phyloP scores from a whole-genome alignment of 768 basidiomycete genomes.

The Heimioporus sp. region DNA sequence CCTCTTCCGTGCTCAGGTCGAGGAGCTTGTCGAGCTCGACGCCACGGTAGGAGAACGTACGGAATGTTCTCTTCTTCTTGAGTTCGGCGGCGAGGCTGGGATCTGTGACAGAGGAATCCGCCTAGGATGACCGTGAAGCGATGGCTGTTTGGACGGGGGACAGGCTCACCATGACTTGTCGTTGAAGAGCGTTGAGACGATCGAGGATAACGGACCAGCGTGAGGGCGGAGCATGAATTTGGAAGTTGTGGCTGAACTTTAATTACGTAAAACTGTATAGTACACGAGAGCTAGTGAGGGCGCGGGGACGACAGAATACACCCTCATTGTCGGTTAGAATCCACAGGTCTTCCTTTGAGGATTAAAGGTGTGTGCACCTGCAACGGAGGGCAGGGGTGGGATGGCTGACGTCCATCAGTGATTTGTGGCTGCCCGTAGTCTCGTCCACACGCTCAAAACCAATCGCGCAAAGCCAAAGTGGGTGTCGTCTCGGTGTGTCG shows the following conservation, averaged over 20 bases:
- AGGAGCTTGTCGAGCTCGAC: constrained; percentile 98
- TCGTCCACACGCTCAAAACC: constrained; percentile 29
- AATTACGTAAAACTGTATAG: constrained; percentile 65
- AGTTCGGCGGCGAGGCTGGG: constrained; percentile 92
- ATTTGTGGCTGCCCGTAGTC: constrained; percentile 87
- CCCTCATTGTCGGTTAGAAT: constrained; percentile 73
- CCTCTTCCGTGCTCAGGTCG: constrained; percentile 94
- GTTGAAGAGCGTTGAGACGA: constrained; percentile 23
- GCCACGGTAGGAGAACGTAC: constrained; percentile 98
- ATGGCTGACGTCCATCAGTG: constrained; percentile 44
- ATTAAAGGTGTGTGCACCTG: constrained; percentile 66
- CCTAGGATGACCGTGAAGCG: constrained; percentile 40
- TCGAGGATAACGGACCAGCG: constrained; percentile 21
- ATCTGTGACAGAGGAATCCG: constrained; percentile 84
- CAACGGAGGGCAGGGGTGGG: background rate
- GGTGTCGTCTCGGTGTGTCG: constrained; percentile 10
- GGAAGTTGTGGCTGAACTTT: constrained; percentile 41
- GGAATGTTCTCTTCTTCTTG: constrained; percentile 99
- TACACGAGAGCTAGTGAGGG: constrained; percentile 21
- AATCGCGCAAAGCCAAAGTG: constrained; percentile 45
- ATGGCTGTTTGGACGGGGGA: background rate
- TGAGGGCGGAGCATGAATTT: constrained; percentile 27
- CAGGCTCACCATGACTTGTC: constrained; percentile 33
- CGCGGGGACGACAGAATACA: constrained; percentile 7
- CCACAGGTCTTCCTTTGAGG: constrained; percentile 91